A percentile compares a stretch with the other conserved stretches of the same genome.
These are phyloP conservation scores for Orbilia quercus DNA, from an alignment of 2,329 filamentous ascomycete genomes.

Conservation along the genomic window DNA sequence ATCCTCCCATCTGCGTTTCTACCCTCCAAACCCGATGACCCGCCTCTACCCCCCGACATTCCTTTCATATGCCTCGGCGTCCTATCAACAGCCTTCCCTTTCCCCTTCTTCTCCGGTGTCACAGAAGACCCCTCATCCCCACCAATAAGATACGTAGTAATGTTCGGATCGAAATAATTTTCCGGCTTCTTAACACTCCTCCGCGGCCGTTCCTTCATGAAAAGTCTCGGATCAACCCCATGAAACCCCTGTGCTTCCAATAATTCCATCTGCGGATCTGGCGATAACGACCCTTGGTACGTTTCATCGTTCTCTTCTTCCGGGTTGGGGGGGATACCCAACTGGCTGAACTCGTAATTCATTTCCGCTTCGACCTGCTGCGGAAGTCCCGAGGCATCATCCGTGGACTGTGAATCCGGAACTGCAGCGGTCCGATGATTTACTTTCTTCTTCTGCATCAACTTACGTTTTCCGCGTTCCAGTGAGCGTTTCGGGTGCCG, in stretches of 20 bases:
- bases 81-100: slow-evolving; percentile 8
- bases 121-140: background rate
- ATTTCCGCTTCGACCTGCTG: background rate
- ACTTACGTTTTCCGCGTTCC: slow-evolving; percentile 24
- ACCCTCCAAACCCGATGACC: too few relatives aligned
- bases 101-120: slow-evolving; percentile 12
- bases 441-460: slow-evolving; percentile 11
- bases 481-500: slow-evolving; percentile 19
- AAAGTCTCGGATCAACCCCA: background rate
- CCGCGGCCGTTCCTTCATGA: slow-evolving; percentile 28
- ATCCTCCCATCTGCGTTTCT: too few relatives aligned
- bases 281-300: slow-evolving; percentile 26
- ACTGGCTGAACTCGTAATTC: slow-evolving; percentile 19
- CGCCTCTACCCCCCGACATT: too few relatives aligned
- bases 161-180: slow-evolving; percentile 36
- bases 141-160: slow-evolving; percentile 23
- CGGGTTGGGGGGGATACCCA: slow-evolving; percentile 20
- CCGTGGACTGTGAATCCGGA: slow-evolving; percentile 27
- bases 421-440: background rate
- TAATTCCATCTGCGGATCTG: slow-evolving; percentile 16
- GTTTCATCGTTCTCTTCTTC: slow-evolving; percentile 40
- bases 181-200: slow-evolving; percentile 22
- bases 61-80: slow-evolving; percentile 6
- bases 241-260: background rate
- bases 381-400: background rate